phyloP scores from a whole-genome alignment of 1,284 basidiomycete species.

The Moniliella sp. region DNA sequence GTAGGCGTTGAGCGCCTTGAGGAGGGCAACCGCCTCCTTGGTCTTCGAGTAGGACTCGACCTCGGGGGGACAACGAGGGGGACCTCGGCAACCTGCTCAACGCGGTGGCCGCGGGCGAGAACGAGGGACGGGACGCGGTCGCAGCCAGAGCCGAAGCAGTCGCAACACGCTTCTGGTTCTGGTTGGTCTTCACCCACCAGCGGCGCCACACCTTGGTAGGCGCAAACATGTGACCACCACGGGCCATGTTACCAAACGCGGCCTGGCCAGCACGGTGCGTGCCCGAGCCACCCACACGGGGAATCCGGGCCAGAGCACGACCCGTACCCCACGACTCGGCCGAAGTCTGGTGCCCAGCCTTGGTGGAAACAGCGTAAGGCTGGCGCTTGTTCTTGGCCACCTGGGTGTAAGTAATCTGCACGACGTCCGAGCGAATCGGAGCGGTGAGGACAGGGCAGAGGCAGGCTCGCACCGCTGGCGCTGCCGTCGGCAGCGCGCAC shows the following conservation, averaged over 20 bases:
- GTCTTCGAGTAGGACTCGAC: slow-evolving; percentile 83
- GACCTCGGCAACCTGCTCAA: slow-evolving; percentile 89
- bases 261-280: slow-evolving; percentile 97
- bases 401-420: slow-evolving; percentile 94
- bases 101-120: slow-evolving; percentile 93
- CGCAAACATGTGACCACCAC: slow-evolving; percentile 96
- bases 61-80: slow-evolving; percentile 66
- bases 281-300: slow-evolving; percentile 96
- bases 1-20: slow-evolving; percentile 64
- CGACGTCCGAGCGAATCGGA: slow-evolving; percentile 93
- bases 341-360: slow-evolving; percentile 95
- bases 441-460: slow-evolving; percentile 92
- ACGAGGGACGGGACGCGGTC: slow-evolving; percentile 94
- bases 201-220: slow-evolving; percentile 98
- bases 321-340: slow-evolving; percentile 99
- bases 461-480: slow-evolving; percentile 63
- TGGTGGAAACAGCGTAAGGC: slow-evolving; percentile 85
- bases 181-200: slow-evolving; percentile 99
- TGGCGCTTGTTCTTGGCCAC: slow-evolving; percentile 96
- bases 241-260: slow-evolving; percentile 55
- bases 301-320: slow-evolving; percentile 99
- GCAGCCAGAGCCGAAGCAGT: slow-evolving; percentile 93
- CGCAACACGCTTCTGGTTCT: slow-evolving; percentile 95
- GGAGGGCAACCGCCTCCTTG: slow-evolving; percentile 82
- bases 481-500: slow-evolving; percentile 38